Percentiles rank a stretch among this genome's conserved stretches.
These are phyloP conservation scores for Candida palmyrensis DNA, from an alignment of 805 yeast species.

Conservation along the genomic window DNA sequence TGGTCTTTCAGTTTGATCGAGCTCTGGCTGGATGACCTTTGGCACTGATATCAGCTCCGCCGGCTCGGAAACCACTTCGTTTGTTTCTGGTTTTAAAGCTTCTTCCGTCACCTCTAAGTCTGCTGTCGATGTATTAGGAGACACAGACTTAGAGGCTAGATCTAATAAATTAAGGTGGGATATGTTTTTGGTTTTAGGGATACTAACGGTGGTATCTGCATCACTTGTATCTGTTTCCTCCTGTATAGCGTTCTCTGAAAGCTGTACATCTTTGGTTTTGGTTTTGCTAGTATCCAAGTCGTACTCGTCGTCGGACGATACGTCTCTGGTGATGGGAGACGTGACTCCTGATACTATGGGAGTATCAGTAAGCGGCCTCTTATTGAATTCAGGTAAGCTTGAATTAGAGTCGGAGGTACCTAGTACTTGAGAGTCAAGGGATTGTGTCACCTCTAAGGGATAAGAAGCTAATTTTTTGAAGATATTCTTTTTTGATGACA, in stretches of 20 bases:
- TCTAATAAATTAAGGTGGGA: slow-evolving; percentile 37
- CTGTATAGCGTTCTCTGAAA: slow-evolving; percentile 5
- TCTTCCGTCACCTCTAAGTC: no score
- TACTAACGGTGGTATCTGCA: slow-evolving; percentile 12
- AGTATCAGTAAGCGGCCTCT: slow-evolving; percentile 70
- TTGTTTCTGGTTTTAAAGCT: neutral
- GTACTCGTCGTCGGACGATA: slow-evolving; percentile 20
- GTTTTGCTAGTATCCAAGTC: slow-evolving; percentile 9
- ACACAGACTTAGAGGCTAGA: slow-evolving; percentile 17
- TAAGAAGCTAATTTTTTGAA: slow-evolving; percentile 13
- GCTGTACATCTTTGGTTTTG: neutral
- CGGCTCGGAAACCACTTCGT: neutral
- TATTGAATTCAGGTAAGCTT: slow-evolving; percentile 54
- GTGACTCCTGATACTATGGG: slow-evolving; percentile 56
- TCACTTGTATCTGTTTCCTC: slow-evolving; percentile 9
- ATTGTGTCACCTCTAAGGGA: slow-evolving; percentile 11
- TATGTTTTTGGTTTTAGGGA: slow-evolving; percentile 29
- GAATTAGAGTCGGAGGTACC: slow-evolving; percentile 7
- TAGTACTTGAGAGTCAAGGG: slow-evolving; percentile 11
- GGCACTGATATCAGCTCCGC: neutral
- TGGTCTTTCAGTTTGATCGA: slow-evolving; percentile 8
- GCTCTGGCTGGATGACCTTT: neutral
- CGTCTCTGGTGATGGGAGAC: slow-evolving; percentile 43
- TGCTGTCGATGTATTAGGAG: slow-evolving; percentile 13
- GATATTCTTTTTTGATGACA: slow-evolving; percentile 5